These are phyloP conservation scores for Kurtzmaniella natalensis DNA, from an alignment of 1,139 yeast genomes.

Conservation along the genomic window DNA sequence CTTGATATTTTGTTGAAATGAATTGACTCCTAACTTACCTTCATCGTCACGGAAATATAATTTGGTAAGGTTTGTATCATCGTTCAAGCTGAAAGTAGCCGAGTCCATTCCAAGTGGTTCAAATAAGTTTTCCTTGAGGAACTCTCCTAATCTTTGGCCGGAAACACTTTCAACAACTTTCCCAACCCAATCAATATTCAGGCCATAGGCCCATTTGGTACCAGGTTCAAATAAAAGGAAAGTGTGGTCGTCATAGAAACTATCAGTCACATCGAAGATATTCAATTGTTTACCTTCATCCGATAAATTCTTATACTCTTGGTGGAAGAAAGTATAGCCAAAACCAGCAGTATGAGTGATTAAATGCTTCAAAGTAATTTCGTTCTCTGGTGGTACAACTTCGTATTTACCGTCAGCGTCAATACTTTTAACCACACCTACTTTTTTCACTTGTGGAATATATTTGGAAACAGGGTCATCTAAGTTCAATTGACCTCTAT, in stretches of 20 bases:
- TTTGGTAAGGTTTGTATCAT: constrained; percentile 18
- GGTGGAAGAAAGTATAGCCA: constrained; percentile 40
- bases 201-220: constrained; percentile 47
- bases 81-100: constrained; percentile 32
- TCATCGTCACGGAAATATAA: constrained; percentile 21
- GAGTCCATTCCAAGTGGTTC: constrained; percentile 40
- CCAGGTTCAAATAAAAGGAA: constrained; percentile 52
- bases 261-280: constrained; percentile 22
- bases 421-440: constrained; percentile 28
- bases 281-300: constrained; percentile 16
- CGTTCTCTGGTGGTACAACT: constrained; percentile 28
- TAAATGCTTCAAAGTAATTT: constrained; percentile 45
- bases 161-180: constrained; percentile 39
- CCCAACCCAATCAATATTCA: constrained; percentile 52
- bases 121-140: constrained; percentile 34
- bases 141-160: constrained; percentile 41
- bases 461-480: constrained; percentile 38
- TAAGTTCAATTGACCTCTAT: constrained; percentile 37
- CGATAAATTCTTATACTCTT: constrained; percentile 18
- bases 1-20: constrained; percentile 14
- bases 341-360: constrained; percentile 52
- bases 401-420: constrained; percentile 30
- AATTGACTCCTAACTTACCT: constrained; percentile 11
- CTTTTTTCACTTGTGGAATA: constrained; percentile 37
- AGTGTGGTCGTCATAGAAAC: constrained; percentile 17